Evolutionary conservation across 345 rosid species (phyloP).

Genomic region (Gossypium raimondii): DNA sequence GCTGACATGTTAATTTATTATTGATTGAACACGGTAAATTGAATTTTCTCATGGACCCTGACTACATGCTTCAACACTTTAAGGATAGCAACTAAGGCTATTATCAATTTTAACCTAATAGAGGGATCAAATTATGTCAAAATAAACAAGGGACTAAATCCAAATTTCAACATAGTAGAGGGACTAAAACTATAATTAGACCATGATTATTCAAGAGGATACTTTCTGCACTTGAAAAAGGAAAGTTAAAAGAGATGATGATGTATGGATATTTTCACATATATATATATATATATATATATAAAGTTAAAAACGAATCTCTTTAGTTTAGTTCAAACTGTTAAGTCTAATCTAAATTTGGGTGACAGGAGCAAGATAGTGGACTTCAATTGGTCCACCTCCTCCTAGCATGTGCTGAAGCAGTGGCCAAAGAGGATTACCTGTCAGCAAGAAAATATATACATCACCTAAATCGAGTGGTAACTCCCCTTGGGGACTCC

Average conservation of each 20-base stretch:
- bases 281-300: background rate
- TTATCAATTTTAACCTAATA: too few species aligned
- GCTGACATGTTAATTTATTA: too few species aligned
- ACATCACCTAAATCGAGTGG: constrained; percentile 59
- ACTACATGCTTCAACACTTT: too few species aligned
- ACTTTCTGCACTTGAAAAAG: background rate
- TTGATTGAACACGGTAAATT: too few species aligned
- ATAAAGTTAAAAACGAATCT: background rate
- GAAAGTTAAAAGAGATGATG: background rate
- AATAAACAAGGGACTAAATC: too few species aligned
- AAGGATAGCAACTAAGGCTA: too few species aligned
- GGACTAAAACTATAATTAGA: too few species aligned
- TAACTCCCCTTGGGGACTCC: constrained; percentile 54
- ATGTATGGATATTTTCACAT: background rate
- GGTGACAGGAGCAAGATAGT: constrained; percentile 54
- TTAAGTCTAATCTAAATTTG: background rate
- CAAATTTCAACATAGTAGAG: too few species aligned
- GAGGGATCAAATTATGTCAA: too few species aligned
- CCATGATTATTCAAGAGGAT: too few species aligned
- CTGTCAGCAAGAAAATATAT: constrained; percentile 49
- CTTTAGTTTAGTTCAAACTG: background rate
- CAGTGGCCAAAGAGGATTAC: constrained; percentile 64
- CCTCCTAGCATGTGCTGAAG: constrained; percentile 66
- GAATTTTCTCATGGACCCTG: too few species aligned
- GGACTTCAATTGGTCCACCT: constrained; percentile 66